Conservation (phyloP, 2,329 filamentous ascomycete genomes). For the Pestalotiopsis sp. region DNA sequence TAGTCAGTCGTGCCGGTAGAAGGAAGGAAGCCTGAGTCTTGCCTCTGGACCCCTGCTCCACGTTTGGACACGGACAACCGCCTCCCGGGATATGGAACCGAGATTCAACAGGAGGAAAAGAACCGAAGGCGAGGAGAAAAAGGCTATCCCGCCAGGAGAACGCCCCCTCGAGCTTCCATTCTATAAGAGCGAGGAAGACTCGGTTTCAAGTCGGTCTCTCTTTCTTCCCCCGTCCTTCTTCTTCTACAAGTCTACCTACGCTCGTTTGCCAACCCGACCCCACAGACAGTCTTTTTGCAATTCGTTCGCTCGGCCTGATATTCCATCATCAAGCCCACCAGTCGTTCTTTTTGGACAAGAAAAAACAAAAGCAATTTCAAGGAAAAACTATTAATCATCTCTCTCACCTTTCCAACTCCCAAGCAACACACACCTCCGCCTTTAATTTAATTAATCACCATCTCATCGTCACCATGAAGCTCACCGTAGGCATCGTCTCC, state of each 20-base stretch:
- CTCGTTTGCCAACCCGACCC: constrained; percentile 2
- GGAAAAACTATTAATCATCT: neutral
- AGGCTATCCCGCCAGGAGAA: neutral
- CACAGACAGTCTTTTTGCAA: neutral
- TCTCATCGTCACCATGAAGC: neutral
- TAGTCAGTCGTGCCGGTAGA: neutral
- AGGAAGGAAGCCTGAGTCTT: neutral
- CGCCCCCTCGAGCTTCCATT: neutral
- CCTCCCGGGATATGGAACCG: neutral
- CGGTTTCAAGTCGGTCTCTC: neutral
- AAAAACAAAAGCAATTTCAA: neutral
- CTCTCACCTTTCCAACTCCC: neutral
- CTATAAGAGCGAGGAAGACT: neutral
- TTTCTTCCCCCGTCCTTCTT: neutral
- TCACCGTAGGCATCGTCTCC: neutral
- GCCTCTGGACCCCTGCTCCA: neutral
- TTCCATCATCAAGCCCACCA: neutral
- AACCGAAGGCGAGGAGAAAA: neutral
- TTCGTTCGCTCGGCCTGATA: neutral
- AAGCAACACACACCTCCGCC: neutral
- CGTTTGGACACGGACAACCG: neutral
- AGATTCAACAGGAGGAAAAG: neutral
- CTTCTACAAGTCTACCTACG: neutral
- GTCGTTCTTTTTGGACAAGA: neutral
- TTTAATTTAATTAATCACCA: neutral